Base-by-base conservation (phyloP, 208 protist genomes). In the Wallacemonas collosoma region DNA sequence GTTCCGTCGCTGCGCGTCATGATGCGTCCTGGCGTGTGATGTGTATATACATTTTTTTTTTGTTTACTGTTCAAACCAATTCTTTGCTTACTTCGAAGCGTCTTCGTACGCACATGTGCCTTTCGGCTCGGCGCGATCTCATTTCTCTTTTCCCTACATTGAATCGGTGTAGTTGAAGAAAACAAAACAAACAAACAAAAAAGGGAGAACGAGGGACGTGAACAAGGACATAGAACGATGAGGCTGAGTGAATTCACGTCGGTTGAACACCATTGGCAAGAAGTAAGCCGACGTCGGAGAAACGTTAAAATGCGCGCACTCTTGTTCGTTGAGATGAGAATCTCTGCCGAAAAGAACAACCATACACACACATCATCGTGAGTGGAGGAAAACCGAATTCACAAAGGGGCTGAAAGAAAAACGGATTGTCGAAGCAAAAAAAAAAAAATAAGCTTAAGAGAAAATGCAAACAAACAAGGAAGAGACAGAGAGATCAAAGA, bases 101-200 rank as follows among this genome's bases (percentile, higher is more conserved):
- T 26, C 26, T 26, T 26, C 26, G 26, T 26, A 26, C 26, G 26
- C 26, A 26, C 26, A 26, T 26, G 26, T 26, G 26, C 26, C 26
- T 26, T 26, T 26, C 26, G 26, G 26, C 26, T 26, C 26, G 26
- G 26, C 26, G 26, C 26, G 26, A 26, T 26, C 26, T 26, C 26
- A 26, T 26, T 26, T 26, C 26, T 26, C 26, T 26, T 26, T 26
- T 26, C 26, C 26, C 26, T 26, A 26, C 26, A 26, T 26, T 26
- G 26, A 26, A 26, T 26, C 26, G 26, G 26, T 26, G 26, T 26
- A 26, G 26, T 26, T 26, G 26, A 26, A 26, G 26, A 0, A 26
- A 26, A 26, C 26, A 26, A 26, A 26, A 26, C 26, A 67, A 44
- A 66, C 6, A 73, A 50, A 75, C 14, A 81, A 68, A 17, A 73